These are phyloP conservation scores for Testicularia cyperi DNA, from an alignment of 1,284 basidiomycete genomes.

Conservation along the genomic window DNA sequence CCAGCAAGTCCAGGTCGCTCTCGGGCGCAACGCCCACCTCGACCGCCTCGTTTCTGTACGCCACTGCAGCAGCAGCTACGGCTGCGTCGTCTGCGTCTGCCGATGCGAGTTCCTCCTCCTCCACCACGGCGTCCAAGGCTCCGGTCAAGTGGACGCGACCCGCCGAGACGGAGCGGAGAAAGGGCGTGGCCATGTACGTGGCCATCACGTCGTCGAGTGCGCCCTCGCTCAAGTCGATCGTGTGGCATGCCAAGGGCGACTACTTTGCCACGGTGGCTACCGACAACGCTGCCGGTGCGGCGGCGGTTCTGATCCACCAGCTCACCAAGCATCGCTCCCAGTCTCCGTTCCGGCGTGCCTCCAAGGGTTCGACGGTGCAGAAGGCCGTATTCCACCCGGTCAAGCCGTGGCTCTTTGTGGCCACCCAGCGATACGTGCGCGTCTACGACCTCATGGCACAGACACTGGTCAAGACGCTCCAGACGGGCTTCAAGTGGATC, in stretches of 20 bases:
- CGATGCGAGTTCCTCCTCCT: neutral
- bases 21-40: conserved; percentile 43
- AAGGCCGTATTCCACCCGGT: conserved; percentile 89
- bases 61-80: conserved; percentile 40
- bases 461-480: conserved; percentile 85
- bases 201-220: conserved; percentile 61
- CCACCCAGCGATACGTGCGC: conserved; percentile 95
- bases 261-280: conserved; percentile 81
- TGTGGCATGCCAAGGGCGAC: conserved; percentile 93
- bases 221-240: conserved; percentile 77
- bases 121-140: conserved; percentile 20
- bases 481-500: conserved; percentile 93
- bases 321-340: conserved; percentile 89
- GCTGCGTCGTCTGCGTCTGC: too few relatives aligned
- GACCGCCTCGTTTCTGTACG: conserved; percentile 45
- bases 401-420: conserved; percentile 95
- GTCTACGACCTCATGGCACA: conserved; percentile 94
- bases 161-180: conserved; percentile 62
- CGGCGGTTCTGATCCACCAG: conserved; percentile 90
- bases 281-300: conserved; percentile 67
- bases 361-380: conserved; percentile 83
- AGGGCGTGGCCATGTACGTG: conserved; percentile 62
- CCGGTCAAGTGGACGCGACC: conserved; percentile 65
- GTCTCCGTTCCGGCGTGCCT: conserved; percentile 86
- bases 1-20: conserved; percentile 22